Percentiles rank a stretch among this genome's conserved stretches.
Evolutionary conservation across 371 early-diverging fungal genomes (phyloP).

Genomic region (Mortierella sp.): DNA sequence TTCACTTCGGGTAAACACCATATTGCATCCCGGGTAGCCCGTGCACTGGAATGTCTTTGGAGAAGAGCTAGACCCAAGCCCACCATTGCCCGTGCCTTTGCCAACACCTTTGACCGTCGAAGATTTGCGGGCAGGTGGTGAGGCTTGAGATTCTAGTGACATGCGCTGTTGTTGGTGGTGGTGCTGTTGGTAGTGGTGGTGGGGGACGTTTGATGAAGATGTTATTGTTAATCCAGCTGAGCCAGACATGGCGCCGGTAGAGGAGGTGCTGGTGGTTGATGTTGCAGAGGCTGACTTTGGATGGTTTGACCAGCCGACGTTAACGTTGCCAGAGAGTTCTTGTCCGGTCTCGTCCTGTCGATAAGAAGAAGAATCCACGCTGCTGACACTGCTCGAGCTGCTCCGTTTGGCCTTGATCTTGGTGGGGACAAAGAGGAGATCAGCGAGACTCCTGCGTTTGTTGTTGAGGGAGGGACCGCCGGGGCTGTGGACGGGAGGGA

Average conservation of each 20-base stretch:
- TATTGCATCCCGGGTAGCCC: conserved; percentile 69
- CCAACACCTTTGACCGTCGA: conserved; percentile 22
- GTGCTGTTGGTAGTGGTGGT: neutral
- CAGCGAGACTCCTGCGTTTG: conserved; percentile 52
- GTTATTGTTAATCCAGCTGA: neutral
- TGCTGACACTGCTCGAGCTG: conserved; percentile 33
- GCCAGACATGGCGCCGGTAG: neutral
- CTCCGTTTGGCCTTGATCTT: conserved; percentile 49
- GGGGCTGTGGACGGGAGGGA: conserved; percentile 8
- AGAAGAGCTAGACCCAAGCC: conserved; percentile 29
- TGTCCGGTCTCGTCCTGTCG: conserved; percentile 35
- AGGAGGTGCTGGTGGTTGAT: conserved; percentile 16
- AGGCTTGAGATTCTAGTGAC: conserved; percentile 20
- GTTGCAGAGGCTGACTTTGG: conserved; percentile 27
- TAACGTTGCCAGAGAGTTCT: neutral
- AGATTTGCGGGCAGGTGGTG: conserved; percentile 18
- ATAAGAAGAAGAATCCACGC: conserved; percentile 39
- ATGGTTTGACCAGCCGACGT: conserved; percentile 22
- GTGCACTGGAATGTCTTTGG: conserved; percentile 72
- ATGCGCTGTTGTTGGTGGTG: conserved; percentile 6
- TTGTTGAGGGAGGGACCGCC: conserved; percentile 25
- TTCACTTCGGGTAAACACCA: conserved; percentile 74
- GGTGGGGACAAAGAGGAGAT: conserved; percentile 44
- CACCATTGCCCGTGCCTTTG: conserved; percentile 22
- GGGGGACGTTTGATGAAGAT: neutral